phyloP scores from a whole-genome alignment of 2,329 filamentous ascomycete genomes.

The Aspergillus neoniger region DNA sequence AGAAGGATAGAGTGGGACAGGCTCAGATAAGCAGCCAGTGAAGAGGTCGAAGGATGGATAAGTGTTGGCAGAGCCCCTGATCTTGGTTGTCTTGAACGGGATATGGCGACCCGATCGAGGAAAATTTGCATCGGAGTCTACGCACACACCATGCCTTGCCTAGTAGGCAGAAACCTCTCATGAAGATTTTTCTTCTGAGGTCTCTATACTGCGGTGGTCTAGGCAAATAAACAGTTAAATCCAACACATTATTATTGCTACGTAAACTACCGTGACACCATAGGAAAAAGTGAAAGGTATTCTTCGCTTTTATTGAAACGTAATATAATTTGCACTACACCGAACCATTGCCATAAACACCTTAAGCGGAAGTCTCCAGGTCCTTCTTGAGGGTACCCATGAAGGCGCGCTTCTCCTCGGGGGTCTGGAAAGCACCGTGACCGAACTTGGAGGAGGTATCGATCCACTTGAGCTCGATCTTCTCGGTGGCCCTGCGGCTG shows the following conservation, averaged over 20 bases:
- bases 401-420: conserved; percentile 96
- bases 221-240: background rate
- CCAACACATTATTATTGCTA: no score
- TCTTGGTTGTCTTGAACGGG: no score
- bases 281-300: conserved; percentile 33
- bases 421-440: conserved; percentile 99
- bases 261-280: background rate
- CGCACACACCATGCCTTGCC: background rate
- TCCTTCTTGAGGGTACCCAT: conserved; percentile 99
- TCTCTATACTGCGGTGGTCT: no score
- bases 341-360: conserved; percentile 40
- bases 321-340: conserved; percentile 42
- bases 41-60: background rate
- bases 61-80: background rate
- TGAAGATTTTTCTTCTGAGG: no score
- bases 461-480: conserved; percentile 99
- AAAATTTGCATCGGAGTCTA: background rate
- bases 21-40: background rate
- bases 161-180: background rate
- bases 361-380: conserved; percentile 59
- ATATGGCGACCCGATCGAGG: background rate
- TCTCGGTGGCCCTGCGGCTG: conserved; percentile 92
- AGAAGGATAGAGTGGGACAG: background rate
- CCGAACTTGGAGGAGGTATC: conserved; percentile 99
- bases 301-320: conserved; percentile 45